Base-by-base conservation (phyloP, 352 stramenopile species). In the Peronospora destructor region DNA sequence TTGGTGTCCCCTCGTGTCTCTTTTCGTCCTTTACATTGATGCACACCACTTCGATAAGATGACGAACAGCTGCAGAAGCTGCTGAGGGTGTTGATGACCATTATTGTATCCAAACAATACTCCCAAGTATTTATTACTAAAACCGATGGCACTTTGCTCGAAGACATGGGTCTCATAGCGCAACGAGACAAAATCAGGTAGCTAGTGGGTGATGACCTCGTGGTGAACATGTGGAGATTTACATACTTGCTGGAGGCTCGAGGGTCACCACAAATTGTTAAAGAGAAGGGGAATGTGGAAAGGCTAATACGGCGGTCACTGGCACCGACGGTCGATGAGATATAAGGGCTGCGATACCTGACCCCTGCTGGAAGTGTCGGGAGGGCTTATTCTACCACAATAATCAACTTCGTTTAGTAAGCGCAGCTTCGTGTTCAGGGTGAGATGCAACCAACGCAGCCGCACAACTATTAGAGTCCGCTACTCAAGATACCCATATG, bases 331-430 rank as follows among this genome's bases (percentile, higher is more conserved):
- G 40, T 45, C 12, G 23, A 60, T 14, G 40, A 56, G 6, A 14
- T 56, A 56, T 12, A 37, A 53, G 21, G 41, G 59, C 2, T 79
- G 34, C 84, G 89, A 8, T 97, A 85, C 49, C 51, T 95, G 37
- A 67, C 83, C 17, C 65, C 96, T 14, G 66, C 97, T 4, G 87
- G 96, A 64, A 88, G 87, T 36, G 88, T 13, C 49, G 53, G 2
- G 65, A 86, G 5, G 89, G 90, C 0, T 73, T 66, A 19, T 86
- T 97, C 45, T 93, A 90, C 63, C 61, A 95, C 40, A 87, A 98
- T 33, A 88, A 97, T 26, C n/a, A 88, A 98, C 56, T 98, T 96
- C 65, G 97, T 97, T 60, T 97, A 96, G 61, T 90, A 96, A 49
- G 82, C 82, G 2, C 85, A 97, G 59, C 71, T 98, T 12, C 81